Evolutionary conservation across 768 basidiomycete species (phyloP).

Genomic region (Cubamyces sp.): DNA sequence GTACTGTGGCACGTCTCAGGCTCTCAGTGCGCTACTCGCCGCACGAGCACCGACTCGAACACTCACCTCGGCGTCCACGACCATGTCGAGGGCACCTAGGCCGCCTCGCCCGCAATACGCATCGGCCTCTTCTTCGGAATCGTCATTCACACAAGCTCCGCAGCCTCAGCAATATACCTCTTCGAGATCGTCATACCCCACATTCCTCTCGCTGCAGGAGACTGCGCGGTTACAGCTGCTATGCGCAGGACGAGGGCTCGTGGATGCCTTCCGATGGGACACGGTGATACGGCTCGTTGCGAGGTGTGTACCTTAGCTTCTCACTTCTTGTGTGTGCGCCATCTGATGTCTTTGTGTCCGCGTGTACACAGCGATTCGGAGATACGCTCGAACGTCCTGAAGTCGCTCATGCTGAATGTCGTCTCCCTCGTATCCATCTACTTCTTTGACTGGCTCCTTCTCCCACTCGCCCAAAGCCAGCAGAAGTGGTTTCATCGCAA

Average conservation of each 20-base stretch:
- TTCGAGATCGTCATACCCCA: constrained; percentile 64
- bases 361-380: constrained; percentile 66
- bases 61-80: constrained; percentile 7
- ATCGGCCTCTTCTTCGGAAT: not conserved
- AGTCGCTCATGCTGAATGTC: constrained; percentile 73
- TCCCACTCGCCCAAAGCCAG: constrained; percentile 63
- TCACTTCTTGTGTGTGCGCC: constrained; percentile 15
- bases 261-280: constrained; percentile 78
- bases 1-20: not conserved
- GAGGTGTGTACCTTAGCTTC: constrained; percentile 47
- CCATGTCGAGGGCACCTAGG: constrained; percentile 16
- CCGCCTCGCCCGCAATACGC: constrained; percentile 12
- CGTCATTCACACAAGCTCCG: constrained; percentile 8
- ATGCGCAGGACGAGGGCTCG: constrained; percentile 62
- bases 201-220: constrained; percentile 66
- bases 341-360: constrained; percentile 9
- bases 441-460: constrained; percentile 72
- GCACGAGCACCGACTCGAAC: constrained; percentile 4
- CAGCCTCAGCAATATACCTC: constrained; percentile 17
- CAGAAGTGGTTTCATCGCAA: constrained; percentile 73
- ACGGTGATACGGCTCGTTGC: constrained; percentile 58
- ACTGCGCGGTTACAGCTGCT: constrained; percentile 61
- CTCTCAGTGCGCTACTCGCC: not conserved
- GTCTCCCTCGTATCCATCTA: constrained; percentile 76
- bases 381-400: constrained; percentile 73